A percentile compares a stretch with the other conserved stretches of the same genome.
Conservation (phyloP, 2,329 filamentous ascomycete species). For the Blastomyces gilchristii region DNA sequence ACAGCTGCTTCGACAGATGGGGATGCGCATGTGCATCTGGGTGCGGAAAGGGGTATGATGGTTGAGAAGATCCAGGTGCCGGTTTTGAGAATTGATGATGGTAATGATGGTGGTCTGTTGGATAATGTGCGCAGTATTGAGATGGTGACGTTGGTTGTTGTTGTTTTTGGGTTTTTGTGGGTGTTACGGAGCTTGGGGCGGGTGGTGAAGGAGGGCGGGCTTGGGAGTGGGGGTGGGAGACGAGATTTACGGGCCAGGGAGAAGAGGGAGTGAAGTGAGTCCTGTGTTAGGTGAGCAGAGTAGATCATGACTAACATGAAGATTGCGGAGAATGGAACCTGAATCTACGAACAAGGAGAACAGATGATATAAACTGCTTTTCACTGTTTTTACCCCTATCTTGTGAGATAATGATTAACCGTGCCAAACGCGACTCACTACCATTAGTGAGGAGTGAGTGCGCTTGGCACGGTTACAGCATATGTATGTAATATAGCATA, state of each 20-base stretch:
- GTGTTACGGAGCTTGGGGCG: conserved; percentile 50
- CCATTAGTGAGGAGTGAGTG: too few relatives aligned
- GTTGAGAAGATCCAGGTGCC: conserved; percentile 52
- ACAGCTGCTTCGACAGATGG: conserved; percentile 17
- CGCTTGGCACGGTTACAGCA: too few relatives aligned
- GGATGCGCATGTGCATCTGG: conserved; percentile 7
- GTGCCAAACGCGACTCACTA: too few relatives aligned
- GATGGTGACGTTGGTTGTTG: conserved; percentile 47
- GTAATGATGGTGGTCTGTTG: conserved; percentile 18
- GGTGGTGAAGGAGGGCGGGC: conserved; percentile 22
- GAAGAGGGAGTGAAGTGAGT: conserved; percentile 9
- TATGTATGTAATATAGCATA: too few relatives aligned
- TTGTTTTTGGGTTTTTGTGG: conserved; percentile 59
- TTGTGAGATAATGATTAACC: background rate
- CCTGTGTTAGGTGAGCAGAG: background rate
- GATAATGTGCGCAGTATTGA: conserved; percentile 32
- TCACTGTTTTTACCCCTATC: background rate
- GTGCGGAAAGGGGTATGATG: conserved; percentile 28
- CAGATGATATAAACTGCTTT: background rate
- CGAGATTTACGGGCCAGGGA: conserved; percentile 7
- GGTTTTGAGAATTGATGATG: conserved; percentile 49
- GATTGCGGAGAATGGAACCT: too few relatives aligned
- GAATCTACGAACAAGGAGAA: background rate
- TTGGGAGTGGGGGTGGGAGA: conserved; percentile 8
- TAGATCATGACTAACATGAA: background rate